phyloP scores from a whole-genome alignment of 75 land plant species.

The Ceratopteris richardii region DNA sequence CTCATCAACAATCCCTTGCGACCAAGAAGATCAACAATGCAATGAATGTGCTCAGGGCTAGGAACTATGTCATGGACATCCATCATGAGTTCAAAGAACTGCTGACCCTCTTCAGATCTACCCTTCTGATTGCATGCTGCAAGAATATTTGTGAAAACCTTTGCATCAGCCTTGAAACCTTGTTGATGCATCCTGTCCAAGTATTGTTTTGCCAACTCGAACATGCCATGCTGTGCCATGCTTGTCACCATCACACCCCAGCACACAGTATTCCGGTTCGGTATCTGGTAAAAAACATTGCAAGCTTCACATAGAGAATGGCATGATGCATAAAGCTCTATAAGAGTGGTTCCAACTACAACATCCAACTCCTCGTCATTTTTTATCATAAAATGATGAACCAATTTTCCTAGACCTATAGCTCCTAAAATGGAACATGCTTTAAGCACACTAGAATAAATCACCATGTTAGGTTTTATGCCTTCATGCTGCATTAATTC shows the following conservation, averaged over 20 bases:
- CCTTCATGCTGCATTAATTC: conserved; percentile 11
- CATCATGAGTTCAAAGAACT: too few relatives aligned
- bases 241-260: background rate
- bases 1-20: conserved; percentile 48
- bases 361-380: conserved; percentile 19
- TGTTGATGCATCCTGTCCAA: background rate
- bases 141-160: too few relatives aligned
- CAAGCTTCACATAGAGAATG: background rate
- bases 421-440: conserved; percentile 15
- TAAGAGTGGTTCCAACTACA: conserved; percentile 31
- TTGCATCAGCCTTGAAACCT: too few relatives aligned
- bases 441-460: conserved; percentile 12
- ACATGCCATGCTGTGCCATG: background rate
- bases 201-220: background rate
- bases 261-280: background rate
- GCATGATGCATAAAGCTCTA: conserved; percentile 32
- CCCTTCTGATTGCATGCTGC: too few relatives aligned
- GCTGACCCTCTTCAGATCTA: too few relatives aligned
- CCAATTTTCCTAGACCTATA: conserved; percentile 22
- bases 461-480: conserved; percentile 17
- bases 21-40: conserved; percentile 67
- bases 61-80: too few relatives aligned
- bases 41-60: conserved; percentile 44
- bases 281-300: background rate
- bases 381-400: conserved; percentile 29